Evolutionary conservation across 768 basidiomycete genomes (phyloP).

Genomic region (Tylopilus vinaceipallidus): DNA sequence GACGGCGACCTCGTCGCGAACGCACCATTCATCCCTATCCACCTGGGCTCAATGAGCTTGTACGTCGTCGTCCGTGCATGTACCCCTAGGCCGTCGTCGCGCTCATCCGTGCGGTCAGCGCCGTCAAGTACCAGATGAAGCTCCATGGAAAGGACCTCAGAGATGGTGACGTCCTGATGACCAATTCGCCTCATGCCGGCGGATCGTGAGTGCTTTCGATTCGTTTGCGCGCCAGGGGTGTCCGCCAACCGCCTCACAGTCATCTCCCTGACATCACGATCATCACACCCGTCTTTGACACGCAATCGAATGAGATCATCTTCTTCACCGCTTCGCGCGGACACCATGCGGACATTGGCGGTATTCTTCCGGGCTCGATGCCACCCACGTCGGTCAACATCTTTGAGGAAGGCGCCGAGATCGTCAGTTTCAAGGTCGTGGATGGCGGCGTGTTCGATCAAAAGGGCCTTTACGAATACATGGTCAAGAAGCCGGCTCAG

Average conservation of each 20-base stretch:
- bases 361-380: constrained; percentile 93
- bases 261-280: constrained; percentile 89
- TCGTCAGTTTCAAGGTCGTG: constrained; percentile 91
- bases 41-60: constrained; percentile 90
- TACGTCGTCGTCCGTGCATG: constrained; percentile 39
- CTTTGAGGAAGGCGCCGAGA: constrained; percentile 92
- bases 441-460: constrained; percentile 76
- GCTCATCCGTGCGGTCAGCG: constrained; percentile 40
- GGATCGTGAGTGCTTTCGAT: constrained; percentile 63
- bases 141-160: constrained; percentile 66
- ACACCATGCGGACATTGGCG: constrained; percentile 93
- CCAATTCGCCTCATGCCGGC: constrained; percentile 86
- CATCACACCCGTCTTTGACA: constrained; percentile 87
- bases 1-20: constrained; percentile 94
- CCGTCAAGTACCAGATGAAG: constrained; percentile 88
- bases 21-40: constrained; percentile 88
- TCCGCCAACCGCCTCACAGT: constrained; percentile 26
- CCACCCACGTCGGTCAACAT: constrained; percentile 89
- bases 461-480: constrained; percentile 69
- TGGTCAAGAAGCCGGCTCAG: constrained; percentile 77
- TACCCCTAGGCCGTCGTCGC: neutral
- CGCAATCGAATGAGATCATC: constrained; percentile 65
- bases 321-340: constrained; percentile 94
- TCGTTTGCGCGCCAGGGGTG: neutral
- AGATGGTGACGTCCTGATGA: constrained; percentile 92